These are phyloP conservation scores for Stagonosporopsis vannaccii DNA, from an alignment of 2,329 filamentous ascomycete species.

Conservation along the genomic window DNA sequence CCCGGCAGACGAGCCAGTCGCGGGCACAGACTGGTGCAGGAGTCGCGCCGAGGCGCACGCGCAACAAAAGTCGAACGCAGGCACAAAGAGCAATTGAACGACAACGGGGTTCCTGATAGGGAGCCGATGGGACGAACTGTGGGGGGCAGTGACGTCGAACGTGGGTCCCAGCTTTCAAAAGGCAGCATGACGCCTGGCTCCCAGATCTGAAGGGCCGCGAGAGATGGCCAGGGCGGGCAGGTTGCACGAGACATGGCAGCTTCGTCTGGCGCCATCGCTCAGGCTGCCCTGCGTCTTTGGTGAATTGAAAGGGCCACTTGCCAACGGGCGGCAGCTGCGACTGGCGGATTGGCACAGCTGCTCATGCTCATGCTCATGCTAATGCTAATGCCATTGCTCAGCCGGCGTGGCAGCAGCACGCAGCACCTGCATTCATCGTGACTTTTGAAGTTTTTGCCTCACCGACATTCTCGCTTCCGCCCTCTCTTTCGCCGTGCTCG, in stretches of 20 bases:
- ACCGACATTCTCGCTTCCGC: constrained; percentile 13
- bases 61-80: constrained; percentile 20
- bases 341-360: constrained; percentile 9
- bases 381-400: too few relatives aligned
- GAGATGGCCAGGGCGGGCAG: constrained; percentile 6
- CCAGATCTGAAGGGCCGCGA: not conserved
- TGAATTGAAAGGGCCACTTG: constrained; percentile 6
- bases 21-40: constrained; percentile 5
- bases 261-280: constrained; percentile 8
- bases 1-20: constrained; percentile 30
- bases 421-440: constrained; percentile 12
- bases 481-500: not conserved
- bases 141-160: constrained; percentile 11
- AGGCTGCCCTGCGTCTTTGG: constrained; percentile 5
- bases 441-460: constrained; percentile 1
- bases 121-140: constrained; percentile 6
- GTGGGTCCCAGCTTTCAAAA: constrained; percentile 5
- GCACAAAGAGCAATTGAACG: constrained; percentile 23
- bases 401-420: constrained; percentile 5
- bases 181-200: constrained; percentile 5
- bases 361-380: too few relatives aligned
- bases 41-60: constrained; percentile 12
- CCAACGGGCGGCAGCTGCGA: constrained; percentile 12
- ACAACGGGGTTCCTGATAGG: constrained; percentile 9
- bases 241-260: constrained; percentile 16